phyloP scores from a whole-genome alignment of 2,329 filamentous ascomycete species.

The Diaporthe sp. region DNA sequence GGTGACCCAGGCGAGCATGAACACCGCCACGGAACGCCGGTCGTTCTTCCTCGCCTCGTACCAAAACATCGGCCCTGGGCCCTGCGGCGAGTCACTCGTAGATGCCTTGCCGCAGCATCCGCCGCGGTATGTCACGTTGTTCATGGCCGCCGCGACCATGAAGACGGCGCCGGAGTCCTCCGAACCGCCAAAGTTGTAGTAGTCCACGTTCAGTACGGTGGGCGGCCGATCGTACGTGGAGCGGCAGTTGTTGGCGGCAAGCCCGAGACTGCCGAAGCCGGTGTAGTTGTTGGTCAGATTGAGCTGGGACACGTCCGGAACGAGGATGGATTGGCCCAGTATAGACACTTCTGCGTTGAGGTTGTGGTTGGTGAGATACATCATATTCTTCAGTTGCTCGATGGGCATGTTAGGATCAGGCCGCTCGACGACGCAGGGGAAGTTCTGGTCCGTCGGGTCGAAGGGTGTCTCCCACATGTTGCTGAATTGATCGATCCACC shows the following conservation, averaged over 20 bases:
- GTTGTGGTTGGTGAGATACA: conserved; percentile 93
- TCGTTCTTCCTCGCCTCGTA: conserved; percentile 29
- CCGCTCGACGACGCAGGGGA: conserved; percentile 83
- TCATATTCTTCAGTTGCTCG: conserved; percentile 65
- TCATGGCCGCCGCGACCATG: conserved; percentile 74
- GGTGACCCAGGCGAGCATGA: conserved; percentile 36
- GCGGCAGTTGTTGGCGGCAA: conserved; percentile 71
- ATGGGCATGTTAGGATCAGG: conserved; percentile 65
- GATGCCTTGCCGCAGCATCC: conserved; percentile 64
- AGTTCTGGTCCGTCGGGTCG: conserved; percentile 70
- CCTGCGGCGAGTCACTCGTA: conserved; percentile 32
- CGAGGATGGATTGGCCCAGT: conserved; percentile 70
- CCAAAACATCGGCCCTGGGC: conserved; percentile 33
- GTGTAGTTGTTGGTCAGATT: conserved; percentile 77
- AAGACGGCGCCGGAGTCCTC: conserved; percentile 76
- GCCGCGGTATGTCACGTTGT: conserved; percentile 75
- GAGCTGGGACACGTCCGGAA: conserved; percentile 77
- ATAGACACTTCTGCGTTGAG: conserved; percentile 82
- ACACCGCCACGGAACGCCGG: conserved; percentile 28
- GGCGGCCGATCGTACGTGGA: conserved; percentile 74
- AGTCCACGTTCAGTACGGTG: conserved; percentile 85
- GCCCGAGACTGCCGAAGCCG: conserved; percentile 74
- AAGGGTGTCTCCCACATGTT: conserved; percentile 95
- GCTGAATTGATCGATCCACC: conserved; percentile 87
- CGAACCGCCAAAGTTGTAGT: conserved; percentile 77